These are phyloP conservation scores for Galerina sulciceps DNA, from an alignment of 768 basidiomycete genomes.

Conservation along the genomic window DNA sequence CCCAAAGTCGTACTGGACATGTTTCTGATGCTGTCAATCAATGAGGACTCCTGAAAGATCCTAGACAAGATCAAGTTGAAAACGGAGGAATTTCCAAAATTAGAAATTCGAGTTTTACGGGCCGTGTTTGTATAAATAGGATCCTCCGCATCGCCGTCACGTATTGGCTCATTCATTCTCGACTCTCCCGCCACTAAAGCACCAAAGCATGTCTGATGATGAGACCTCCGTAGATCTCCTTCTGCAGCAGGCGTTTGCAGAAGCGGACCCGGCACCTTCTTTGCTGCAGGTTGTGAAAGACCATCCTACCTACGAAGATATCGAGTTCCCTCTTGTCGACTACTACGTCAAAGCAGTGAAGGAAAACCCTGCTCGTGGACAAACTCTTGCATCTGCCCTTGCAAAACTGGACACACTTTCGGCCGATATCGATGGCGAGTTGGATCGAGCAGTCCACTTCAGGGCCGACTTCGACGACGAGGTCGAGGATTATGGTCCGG, in stretches of 20 bases:
- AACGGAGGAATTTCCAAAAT: too few species aligned
- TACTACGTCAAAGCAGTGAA: conserved; percentile 9
- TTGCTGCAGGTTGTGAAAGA: conserved; percentile 12
- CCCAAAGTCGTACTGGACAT: too few species aligned
- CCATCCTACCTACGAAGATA: conserved; percentile 4
- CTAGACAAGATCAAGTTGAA: too few species aligned
- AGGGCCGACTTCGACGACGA: neutral
- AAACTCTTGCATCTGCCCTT: conserved; percentile 11
- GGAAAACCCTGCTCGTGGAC: conserved; percentile 12
- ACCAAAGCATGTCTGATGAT: conserved; percentile 8
- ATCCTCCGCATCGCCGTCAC: too few species aligned
- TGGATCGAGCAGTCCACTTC: neutral
- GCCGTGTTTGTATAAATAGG: too few species aligned
- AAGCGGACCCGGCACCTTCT: conserved; percentile 8
- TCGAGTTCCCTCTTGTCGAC: conserved; percentile 3
- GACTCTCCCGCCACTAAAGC: neutral
- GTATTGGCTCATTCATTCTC: too few species aligned
- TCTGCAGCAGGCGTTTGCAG: conserved; percentile 12
- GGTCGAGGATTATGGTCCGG: neutral
- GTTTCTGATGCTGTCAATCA: too few species aligned
- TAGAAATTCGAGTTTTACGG: too few species aligned
- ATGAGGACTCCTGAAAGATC: too few species aligned
- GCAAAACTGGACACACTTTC: neutral
- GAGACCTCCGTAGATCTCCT: conserved; percentile 13
- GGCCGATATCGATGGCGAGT: neutral